Evolutionary conservation across 1,139 yeast species (phyloP).

Genomic region (Sugiyamaella japonica): DNA sequence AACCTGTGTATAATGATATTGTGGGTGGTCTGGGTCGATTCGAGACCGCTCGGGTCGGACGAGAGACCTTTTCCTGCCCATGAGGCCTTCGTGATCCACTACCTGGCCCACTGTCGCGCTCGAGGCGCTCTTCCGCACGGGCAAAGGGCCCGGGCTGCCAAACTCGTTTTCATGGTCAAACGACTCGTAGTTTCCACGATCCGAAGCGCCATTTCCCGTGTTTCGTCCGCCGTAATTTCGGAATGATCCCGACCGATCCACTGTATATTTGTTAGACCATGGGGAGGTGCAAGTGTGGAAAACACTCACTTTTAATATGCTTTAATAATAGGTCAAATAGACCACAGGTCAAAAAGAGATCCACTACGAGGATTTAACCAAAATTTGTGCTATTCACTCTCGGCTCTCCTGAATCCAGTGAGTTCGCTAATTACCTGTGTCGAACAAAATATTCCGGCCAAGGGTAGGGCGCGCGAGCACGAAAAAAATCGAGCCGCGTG

Average conservation of each 20-base stretch:
- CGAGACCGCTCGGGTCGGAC: conserved; percentile 80
- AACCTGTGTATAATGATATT: conserved; percentile 72
- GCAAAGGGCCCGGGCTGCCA: conserved; percentile 18
- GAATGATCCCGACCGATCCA: conserved; percentile 22
- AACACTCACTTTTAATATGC: conserved; percentile 3
- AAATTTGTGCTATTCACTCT: too few species aligned
- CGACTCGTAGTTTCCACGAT: conserved; percentile 13
- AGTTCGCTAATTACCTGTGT: background rate
- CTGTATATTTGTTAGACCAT: too few species aligned
- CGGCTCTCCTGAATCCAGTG: background rate
- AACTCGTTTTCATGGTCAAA: conserved; percentile 19
- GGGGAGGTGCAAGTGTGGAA: too few species aligned
- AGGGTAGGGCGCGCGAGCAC: background rate
- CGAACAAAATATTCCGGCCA: background rate
- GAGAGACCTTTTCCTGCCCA: conserved; percentile 62
- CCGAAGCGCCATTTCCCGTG: conserved; percentile 1
- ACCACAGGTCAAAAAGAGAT: too few species aligned
- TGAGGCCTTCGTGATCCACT: conserved; percentile 25
- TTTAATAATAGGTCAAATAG: background rate
- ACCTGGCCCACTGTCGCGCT: conserved; percentile 15
- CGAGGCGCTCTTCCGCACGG: background rate
- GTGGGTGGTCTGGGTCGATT: conserved; percentile 66
- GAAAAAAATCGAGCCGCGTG: background rate
- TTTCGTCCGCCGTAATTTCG: conserved; percentile 9
- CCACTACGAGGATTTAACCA: too few species aligned